phyloP scores from a whole-genome alignment of 1,139 yeast species.

The Diutina neorugosa region DNA sequence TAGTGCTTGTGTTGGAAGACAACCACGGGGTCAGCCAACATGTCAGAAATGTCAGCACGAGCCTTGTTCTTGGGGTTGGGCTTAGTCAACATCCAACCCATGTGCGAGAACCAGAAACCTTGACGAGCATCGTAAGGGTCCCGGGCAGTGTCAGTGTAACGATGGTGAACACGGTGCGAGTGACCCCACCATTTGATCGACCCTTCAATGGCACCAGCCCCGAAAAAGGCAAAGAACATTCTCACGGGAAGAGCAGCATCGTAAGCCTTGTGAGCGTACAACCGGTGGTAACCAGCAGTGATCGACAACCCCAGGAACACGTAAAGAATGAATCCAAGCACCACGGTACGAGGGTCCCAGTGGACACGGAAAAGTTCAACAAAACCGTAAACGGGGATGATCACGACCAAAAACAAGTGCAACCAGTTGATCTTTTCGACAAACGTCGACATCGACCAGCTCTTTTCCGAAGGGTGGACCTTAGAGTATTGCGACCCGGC shows the following conservation, averaged over 20 bases:
- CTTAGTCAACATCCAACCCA: constrained; percentile 94
- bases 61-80: constrained; percentile 95
- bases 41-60: constrained; percentile 89
- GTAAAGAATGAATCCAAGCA: constrained; percentile 54
- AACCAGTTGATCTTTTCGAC: constrained; percentile 87
- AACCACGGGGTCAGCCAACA: constrained; percentile 82
- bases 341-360: constrained; percentile 46
- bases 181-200: constrained; percentile 99
- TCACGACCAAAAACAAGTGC: constrained; percentile 64
- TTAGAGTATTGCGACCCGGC: constrained; percentile 36
- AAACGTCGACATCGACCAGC: constrained; percentile 82
- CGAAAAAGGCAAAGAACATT: constrained; percentile 67
- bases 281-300: constrained; percentile 90
- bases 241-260: constrained; percentile 63
- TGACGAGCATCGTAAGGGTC: constrained; percentile 96
- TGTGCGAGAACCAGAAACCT: constrained; percentile 92
- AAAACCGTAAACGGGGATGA: constrained; percentile 60
- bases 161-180: constrained; percentile 93
- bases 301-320: constrained; percentile 73
- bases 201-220: constrained; percentile 94
- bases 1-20: constrained; percentile 91
- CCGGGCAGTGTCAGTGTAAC: constrained; percentile 92
- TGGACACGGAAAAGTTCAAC: constrained; percentile 34
- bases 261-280: constrained; percentile 85
- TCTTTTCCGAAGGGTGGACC: constrained; percentile 80